phyloP scores from a whole-genome alignment of 257 asterid genomes.

The Penstemon barbatus region DNA sequence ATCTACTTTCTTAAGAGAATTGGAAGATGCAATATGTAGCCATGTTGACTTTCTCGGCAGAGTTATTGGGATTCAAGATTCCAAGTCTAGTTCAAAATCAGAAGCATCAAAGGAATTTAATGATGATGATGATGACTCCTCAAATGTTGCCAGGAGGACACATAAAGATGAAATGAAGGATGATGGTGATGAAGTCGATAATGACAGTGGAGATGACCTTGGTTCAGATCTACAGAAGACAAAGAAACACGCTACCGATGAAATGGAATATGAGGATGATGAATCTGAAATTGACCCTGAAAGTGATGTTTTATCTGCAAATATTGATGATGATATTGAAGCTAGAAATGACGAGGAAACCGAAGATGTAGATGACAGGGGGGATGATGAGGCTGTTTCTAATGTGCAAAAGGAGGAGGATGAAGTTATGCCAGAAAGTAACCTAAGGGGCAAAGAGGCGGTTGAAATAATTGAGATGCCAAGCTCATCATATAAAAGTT shows the following conservation, averaged over 20 bases:
- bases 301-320: slow-evolving; percentile 37
- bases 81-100: slow-evolving; percentile 35
- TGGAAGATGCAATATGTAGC: slow-evolving; percentile 80
- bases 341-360: slow-evolving; percentile 6
- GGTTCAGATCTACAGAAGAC: slow-evolving; percentile 63
- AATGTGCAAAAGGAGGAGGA: slow-evolving; percentile 29
- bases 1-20: slow-evolving; percentile 46
- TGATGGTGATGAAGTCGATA: slow-evolving; percentile 51
- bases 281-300: slow-evolving; percentile 47
- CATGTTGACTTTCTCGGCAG: slow-evolving; percentile 53
- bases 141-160: slow-evolving; percentile 22
- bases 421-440: slow-evolving; percentile 36
- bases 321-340: slow-evolving; percentile 41
- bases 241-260: slow-evolving; percentile 72
- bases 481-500: background rate
- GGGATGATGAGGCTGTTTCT: slow-evolving; percentile 25
- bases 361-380: slow-evolving; percentile 33
- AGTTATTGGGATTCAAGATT: slow-evolving; percentile 57
- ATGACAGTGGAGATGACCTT: slow-evolving; percentile 68
- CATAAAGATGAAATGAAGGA: slow-evolving; percentile 36
- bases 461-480: slow-evolving; percentile 16
- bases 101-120: slow-evolving; percentile 41
- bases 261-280: slow-evolving; percentile 75
- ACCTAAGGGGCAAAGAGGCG: slow-evolving; percentile 33
- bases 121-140: slow-evolving; percentile 49